Evolutionary conservation across 1,139 yeast species (phyloP).

Genomic region (Scheffersomyces stambukii): DNA sequence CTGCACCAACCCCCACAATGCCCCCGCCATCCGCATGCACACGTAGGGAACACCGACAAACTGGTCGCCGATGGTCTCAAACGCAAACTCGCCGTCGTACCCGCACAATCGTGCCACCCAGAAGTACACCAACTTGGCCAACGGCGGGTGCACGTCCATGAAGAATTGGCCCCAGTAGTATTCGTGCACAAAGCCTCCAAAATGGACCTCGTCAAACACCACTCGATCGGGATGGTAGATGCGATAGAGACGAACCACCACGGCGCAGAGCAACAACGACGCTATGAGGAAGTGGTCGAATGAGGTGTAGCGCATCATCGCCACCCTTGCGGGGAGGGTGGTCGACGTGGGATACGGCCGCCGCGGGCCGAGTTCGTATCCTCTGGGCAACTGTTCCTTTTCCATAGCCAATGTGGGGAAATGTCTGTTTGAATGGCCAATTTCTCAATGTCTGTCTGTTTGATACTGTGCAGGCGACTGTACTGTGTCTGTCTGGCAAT

Average conservation of each 20-base stretch:
- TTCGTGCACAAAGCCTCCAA: slow-evolving; percentile 33
- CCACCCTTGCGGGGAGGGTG: slow-evolving; percentile 2
- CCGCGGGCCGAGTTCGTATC: slow-evolving; percentile 17
- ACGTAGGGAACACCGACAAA: slow-evolving; percentile 33
- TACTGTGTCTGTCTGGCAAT: no score
- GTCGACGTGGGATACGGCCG: slow-evolving; percentile 9
- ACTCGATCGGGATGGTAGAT: slow-evolving; percentile 71
- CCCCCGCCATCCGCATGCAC: slow-evolving; percentile 31
- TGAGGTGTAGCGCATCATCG: no score
- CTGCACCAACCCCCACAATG: slow-evolving; percentile 39
- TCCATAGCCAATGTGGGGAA: slow-evolving; percentile 2
- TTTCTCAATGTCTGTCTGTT: no score
- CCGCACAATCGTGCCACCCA: slow-evolving; percentile 34
- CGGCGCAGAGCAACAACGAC: slow-evolving; percentile 9
- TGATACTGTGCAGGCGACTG: no score
- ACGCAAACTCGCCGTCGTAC: slow-evolving; percentile 42
- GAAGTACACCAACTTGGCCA: slow-evolving; percentile 47
- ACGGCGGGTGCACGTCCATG: slow-evolving; percentile 61
- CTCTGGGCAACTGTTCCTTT: slow-evolving; percentile 17
- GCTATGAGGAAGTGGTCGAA: slow-evolving; percentile 20
- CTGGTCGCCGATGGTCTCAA: slow-evolving; percentile 27
- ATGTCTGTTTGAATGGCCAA: not conserved
- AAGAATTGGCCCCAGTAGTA: slow-evolving; percentile 62
- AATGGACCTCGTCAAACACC: slow-evolving; percentile 88
- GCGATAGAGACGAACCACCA: slow-evolving; percentile 45